Conservation (phyloP, 1,284 basidiomycete genomes). For the Waitea zeae region DNA sequence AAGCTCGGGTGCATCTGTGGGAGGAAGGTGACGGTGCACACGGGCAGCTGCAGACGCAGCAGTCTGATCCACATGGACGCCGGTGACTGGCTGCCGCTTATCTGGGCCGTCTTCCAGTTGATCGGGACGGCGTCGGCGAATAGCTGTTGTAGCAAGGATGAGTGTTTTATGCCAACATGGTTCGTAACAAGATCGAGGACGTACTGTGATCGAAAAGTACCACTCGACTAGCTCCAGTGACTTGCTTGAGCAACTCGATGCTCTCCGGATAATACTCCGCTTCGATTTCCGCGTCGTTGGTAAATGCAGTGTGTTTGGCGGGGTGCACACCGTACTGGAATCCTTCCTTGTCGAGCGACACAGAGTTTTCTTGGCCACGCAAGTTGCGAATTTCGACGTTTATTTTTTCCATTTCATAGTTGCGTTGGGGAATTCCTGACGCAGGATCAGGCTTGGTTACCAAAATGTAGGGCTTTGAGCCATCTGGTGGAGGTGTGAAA, state of each 20-base stretch:
- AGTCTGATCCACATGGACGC: constrained; percentile 38
- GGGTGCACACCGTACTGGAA: constrained; percentile 24
- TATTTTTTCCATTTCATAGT: constrained; percentile 2
- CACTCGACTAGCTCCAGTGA: constrained; percentile 40
- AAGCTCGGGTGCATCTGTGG: constrained; percentile 24
- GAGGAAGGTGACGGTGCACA: constrained; percentile 33
- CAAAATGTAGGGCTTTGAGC: constrained; percentile 5
- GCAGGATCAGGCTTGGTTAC: constrained; percentile 1
- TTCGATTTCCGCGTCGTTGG: constrained; percentile 23
- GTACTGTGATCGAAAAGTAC: constrained; percentile 49
- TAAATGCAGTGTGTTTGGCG: constrained; percentile 19
- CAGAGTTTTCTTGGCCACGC: constrained; percentile 23
- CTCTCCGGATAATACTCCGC: constrained; percentile 38
- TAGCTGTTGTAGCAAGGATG: constrained; percentile 14
- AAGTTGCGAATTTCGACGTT: constrained; percentile 25
- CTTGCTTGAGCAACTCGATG: constrained; percentile 34
- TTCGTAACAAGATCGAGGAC: constrained; percentile 9
- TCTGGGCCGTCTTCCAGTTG: constrained; percentile 19
- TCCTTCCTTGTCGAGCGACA: constrained; percentile 26
- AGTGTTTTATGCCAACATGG: background rate
- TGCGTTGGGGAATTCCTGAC: constrained; percentile 2
- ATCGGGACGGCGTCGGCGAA: constrained; percentile 25
- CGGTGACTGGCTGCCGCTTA: constrained; percentile 29
- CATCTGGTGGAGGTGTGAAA: constrained; percentile 7
- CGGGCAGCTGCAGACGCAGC: constrained; percentile 24